A percentile compares a stretch with the other conserved stretches of the same genome.
These are phyloP conservation scores for Circinella umbellata DNA, from an alignment of 371 early-diverging fungal species.

Conservation along the genomic window DNA sequence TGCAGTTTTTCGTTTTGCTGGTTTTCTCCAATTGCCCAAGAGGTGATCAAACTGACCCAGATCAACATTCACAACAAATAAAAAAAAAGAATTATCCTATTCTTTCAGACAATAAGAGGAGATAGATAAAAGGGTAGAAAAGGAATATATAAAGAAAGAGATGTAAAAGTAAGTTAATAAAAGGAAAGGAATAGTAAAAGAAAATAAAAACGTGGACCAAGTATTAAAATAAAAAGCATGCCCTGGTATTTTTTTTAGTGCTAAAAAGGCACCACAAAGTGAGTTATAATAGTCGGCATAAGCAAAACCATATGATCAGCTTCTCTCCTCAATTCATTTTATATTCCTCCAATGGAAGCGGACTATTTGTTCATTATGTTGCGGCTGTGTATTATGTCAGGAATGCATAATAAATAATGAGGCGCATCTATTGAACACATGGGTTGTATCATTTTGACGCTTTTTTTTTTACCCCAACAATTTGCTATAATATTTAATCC, in stretches of 20 bases:
- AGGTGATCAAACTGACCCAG: conserved; percentile 8
- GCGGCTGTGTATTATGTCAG: background rate
- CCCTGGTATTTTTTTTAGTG: conserved; percentile 1
- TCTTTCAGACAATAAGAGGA: background rate
- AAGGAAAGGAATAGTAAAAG: conserved; percentile 1
- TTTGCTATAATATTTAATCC: background rate
- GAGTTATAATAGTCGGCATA: background rate
- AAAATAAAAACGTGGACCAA: conserved; percentile 7
- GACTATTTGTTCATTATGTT: background rate
- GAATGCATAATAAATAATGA: conserved; percentile 1
- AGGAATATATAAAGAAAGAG: background rate
- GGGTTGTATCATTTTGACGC: background rate
- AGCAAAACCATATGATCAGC: conserved; percentile 2
- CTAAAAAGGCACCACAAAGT: background rate
- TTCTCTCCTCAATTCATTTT: background rate
- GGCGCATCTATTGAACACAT: background rate
- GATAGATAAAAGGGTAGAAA: background rate
- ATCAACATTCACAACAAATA: conserved; percentile 4
- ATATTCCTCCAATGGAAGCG: background rate
- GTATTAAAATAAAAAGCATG: background rate
- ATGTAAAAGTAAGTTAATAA: background rate
- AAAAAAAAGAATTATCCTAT: background rate
- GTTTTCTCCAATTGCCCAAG: conserved; percentile 1
- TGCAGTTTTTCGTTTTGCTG: background rate
- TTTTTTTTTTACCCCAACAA: background rate